Conservation (phyloP, 1,284 basidiomycete species). For the Ceratobasidium sp. region DNA sequence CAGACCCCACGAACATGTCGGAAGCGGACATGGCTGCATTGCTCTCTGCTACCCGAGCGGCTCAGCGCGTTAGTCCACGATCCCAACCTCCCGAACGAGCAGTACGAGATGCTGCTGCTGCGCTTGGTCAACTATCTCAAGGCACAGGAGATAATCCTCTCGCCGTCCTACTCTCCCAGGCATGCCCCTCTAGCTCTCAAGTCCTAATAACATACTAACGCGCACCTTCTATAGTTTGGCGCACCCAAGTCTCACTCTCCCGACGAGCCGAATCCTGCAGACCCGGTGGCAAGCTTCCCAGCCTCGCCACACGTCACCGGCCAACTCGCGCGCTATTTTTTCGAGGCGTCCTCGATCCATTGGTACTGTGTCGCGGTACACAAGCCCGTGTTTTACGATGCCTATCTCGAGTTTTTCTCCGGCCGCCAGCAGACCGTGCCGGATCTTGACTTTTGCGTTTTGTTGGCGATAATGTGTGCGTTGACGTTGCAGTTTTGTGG, state of each 20-base stretch:
- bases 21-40: slow-evolving; percentile 38
- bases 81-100: slow-evolving; percentile 24
- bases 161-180: slow-evolving; percentile 31
- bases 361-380: slow-evolving; percentile 42
- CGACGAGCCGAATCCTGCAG: slow-evolving; percentile 33
- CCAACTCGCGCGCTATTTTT: slow-evolving; percentile 42
- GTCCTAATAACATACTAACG: not conserved
- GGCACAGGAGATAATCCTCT: slow-evolving; percentile 36
- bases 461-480: slow-evolving; percentile 40
- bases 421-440: slow-evolving; percentile 31
- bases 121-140: slow-evolving; percentile 37
- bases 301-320: slow-evolving; percentile 42
- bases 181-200: not conserved
- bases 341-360: slow-evolving; percentile 39
- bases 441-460: slow-evolving; percentile 37
- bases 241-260: slow-evolving; percentile 4
- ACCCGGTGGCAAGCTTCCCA: slow-evolving; percentile 38
- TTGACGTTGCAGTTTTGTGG: slow-evolving; percentile 39
- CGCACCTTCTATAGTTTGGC: slow-evolving; percentile 6
- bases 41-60: slow-evolving; percentile 8
- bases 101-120: slow-evolving; percentile 35
- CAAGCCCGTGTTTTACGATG: slow-evolving; percentile 39
- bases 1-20: slow-evolving; percentile 31
- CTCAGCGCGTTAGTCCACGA: not conserved
- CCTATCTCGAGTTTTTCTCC: slow-evolving; percentile 42